Base-by-base conservation (phyloP, 1,139 yeast species). In the Candida albicans region DNA sequence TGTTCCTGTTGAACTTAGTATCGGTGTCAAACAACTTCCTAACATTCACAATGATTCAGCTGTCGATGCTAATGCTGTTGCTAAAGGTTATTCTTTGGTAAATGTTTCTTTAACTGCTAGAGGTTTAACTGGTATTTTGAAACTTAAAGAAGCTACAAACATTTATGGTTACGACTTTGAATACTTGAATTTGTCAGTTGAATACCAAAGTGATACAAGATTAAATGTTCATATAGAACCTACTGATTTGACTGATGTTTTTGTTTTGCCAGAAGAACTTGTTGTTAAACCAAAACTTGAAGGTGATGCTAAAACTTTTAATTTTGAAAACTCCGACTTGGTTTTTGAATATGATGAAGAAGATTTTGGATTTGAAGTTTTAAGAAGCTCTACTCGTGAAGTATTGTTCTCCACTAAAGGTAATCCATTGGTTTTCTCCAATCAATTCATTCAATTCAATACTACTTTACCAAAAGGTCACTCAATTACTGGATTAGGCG, bases 141-240 rank as follows among this genome's bases (percentile, higher is more conserved):
- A 47, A 35, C 53, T 65, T 37, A 56, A 53, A 26, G 55, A 58
- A 8, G 53, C 56, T 12, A 56, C 65, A 37, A 57, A 65, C 51
- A 56, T 58, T 15, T 65, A 64, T 48, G 70, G 70, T 31, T 56
- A 53, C 18, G 70, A 65, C 45, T 56, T 60, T 40, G 55, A 57
- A 8, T 39, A 41, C n/a, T 54, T 65, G 51, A 54, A 52, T 30
- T 53, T 65, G 35, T 52, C 57, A 2, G 69, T 65, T 12, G 57
- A 56, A 31, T 63, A 63, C 41, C 69, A 65, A 49, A 37, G 58
- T 6, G 43, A 42, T 26, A 44, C 54, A 8, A 48, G 70, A 30
- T 47, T 65, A 31, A 52, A 58, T 37, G 65, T 65, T 15, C 53
- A 51, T 27, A 62, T 65, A 40, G 53, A 47, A 28, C 69, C 70